Evolutionary conservation across 768 basidiomycete genomes (phyloP).

Genomic region (Guyanaporus albipodus): DNA sequence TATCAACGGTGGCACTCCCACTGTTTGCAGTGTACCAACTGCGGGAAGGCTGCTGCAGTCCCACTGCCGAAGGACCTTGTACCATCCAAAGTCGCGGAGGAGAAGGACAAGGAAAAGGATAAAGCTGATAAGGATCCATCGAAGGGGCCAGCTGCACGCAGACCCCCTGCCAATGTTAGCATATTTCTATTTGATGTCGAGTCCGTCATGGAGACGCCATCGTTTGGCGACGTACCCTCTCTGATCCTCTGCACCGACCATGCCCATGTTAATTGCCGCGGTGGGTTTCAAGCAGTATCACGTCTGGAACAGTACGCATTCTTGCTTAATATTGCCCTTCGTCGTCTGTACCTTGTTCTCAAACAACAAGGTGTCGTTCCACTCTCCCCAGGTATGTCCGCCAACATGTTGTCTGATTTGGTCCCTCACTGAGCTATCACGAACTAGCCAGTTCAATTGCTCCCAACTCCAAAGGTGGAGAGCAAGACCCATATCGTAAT

Average conservation of each 20-base stretch:
- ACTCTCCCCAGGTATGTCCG: slow-evolving; percentile 61
- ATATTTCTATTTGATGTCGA: slow-evolving; percentile 76
- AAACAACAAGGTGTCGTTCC: slow-evolving; percentile 89
- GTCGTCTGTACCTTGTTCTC: slow-evolving; percentile 81
- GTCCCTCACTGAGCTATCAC: slow-evolving; percentile 9
- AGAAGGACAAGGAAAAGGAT: slow-evolving; percentile 41
- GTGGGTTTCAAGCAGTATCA: slow-evolving; percentile 88
- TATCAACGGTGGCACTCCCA: slow-evolving; percentile 96
- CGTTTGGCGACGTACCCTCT: slow-evolving; percentile 71
- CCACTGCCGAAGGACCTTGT: slow-evolving; percentile 53
- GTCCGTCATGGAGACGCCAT: slow-evolving; percentile 59
- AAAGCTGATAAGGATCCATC: slow-evolving; percentile 43
- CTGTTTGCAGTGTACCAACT: slow-evolving; percentile 81
- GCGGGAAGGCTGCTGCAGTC: slow-evolving; percentile 72
- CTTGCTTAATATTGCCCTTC: slow-evolving; percentile 89
- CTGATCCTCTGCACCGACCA: slow-evolving; percentile 78
- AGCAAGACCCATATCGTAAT: slow-evolving; percentile 79
- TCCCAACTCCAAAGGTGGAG: slow-evolving; percentile 35
- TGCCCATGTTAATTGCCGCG: slow-evolving; percentile 57
- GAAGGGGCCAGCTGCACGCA: slow-evolving; percentile 60
- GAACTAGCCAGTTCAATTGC: slow-evolving; percentile 28
- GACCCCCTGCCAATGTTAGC: slow-evolving; percentile 78
- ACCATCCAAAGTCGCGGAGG: slow-evolving; percentile 49
- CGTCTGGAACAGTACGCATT: slow-evolving; percentile 97
- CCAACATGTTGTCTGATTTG: slow-evolving; percentile 4